Percentiles rank a stretch among this genome's conserved stretches.
Evolutionary conservation across 805 yeast genomes (phyloP).

Genomic region (Yarrowia yakushimensis): DNA sequence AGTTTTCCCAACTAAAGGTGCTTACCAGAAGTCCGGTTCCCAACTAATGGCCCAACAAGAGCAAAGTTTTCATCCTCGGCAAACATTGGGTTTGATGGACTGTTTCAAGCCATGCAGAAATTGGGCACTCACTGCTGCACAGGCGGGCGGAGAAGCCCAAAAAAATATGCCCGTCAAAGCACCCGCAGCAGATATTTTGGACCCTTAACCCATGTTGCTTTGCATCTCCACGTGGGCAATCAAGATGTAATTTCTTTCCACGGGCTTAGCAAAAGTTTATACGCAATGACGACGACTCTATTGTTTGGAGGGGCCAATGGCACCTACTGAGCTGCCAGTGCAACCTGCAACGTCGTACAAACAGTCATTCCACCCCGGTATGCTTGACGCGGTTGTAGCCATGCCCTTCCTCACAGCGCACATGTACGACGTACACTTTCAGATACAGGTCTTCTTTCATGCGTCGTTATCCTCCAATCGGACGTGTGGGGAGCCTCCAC

Average conservation of each 20-base stretch:
- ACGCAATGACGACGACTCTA: no score
- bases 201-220: background rate
- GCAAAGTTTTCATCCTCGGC: background rate
- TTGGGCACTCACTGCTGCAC: background rate
- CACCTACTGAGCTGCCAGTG: no score
- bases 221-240: background rate
- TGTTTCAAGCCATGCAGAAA: background rate
- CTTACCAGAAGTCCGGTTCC: background rate
- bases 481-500: slow-evolving; percentile 11
- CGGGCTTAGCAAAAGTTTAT: background rate
- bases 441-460: slow-evolving; percentile 5
- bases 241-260: background rate
- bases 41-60: background rate
- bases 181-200: background rate
- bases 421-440: background rate
- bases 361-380: background rate
- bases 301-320: no score
- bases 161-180: background rate
- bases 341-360: no score
- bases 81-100: background rate
- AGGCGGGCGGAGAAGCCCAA: background rate
- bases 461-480: slow-evolving; percentile 23
- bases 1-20: background rate
- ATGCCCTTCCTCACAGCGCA: background rate
- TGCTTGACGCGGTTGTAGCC: background rate